A percentile compares a stretch with the other conserved stretches of the same genome.
phyloP scores from a whole-genome alignment of 2,329 filamentous ascomycete species.

The Verticillium dahliae region DNA sequence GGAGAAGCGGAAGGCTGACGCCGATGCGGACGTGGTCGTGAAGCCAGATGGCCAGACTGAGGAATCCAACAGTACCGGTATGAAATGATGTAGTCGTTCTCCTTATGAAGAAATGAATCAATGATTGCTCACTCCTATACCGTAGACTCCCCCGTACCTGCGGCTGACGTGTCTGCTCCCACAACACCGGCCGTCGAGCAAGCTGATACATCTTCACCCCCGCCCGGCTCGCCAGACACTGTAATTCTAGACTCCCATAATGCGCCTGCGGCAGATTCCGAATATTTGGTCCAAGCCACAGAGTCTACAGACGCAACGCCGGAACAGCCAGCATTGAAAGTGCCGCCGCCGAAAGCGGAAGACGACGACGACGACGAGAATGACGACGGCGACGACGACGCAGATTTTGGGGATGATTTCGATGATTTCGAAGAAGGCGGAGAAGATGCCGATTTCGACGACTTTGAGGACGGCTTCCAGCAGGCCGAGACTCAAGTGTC shows the following conservation, averaged over 20 bases:
- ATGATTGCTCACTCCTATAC: slow-evolving; percentile 16
- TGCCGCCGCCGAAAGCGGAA: not conserved
- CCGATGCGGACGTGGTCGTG: slow-evolving; percentile 45
- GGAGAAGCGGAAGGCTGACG: slow-evolving; percentile 42
- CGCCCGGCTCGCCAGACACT: not conserved
- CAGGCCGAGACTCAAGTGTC: slow-evolving; percentile 35
- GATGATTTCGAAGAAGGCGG: slow-evolving; percentile 58
- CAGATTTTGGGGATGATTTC: slow-evolving; percentile 53
- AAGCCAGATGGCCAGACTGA: slow-evolving; percentile 35
- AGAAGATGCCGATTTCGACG: slow-evolving; percentile 53
- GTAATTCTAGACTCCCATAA: not conserved
- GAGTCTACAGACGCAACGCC: not conserved
- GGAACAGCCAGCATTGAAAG: not conserved
- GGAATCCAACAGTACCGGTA: slow-evolving; percentile 24
- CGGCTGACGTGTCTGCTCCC: slow-evolving; percentile 4
- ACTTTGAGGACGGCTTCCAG: slow-evolving; percentile 69
- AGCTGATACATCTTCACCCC: not conserved
- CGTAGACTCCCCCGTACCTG: slow-evolving; percentile 29
- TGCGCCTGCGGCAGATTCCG: not conserved
- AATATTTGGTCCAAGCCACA: not conserved
- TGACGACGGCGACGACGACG: slow-evolving; percentile 28
- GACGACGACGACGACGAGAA: slow-evolving; percentile 13
- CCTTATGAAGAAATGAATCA: slow-evolving; percentile 12
- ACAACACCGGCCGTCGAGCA: not conserved
- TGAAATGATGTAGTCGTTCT: slow-evolving; percentile 14